Evolutionary conservation across 1,284 basidiomycete genomes (phyloP), one percentile per base, ranked within the genome.

Genomic region (Cryptococcus deneoformans): DNA sequence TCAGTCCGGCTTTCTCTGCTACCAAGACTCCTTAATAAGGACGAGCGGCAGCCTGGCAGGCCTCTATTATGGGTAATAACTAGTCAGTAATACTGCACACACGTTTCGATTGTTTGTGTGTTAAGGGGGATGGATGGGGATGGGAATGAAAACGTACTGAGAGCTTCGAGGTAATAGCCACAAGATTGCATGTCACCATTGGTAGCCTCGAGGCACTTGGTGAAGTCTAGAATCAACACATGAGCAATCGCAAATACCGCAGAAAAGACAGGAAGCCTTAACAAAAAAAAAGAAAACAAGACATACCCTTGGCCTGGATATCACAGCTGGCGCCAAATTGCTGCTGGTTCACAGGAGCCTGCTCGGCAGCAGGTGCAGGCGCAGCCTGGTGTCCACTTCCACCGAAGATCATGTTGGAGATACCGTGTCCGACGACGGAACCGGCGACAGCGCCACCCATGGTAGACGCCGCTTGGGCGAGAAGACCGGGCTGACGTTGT

Each of bases 351-450:
- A 44, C 48, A 34, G 48, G 38, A 36, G 57, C 53, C 59, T 66
- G 64, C 53, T 58, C 58, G 57, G 69, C 64, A 37, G 58, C 58
- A 24, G 54, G 56, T 16, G 57, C 58, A 57, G 73, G 68, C 45
- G 73, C 66, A 49, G 76, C 72, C 58, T 77, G 70, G 50, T 68
- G 64, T 48, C 72, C 61, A 34, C 72, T 66, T 48, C 79, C 79
- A 20, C 82, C 82, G 59, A 83, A 83, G 48, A 84, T 76, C 79
- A 83, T 83, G 75, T 76, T 81, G 55, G 72, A 77, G 60, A 84
- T 77, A 46, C 82, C 82, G 72, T 84, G 82, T 38, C 82, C 82
- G 47, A 84, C 73, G 50, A 81, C 80, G 7, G 80, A 82, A 46
- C 77, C 77, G 14, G 75, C 75, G 36, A 82, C 77, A 42, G 81